phyloP scores from a whole-genome alignment of 768 basidiomycete species.

The Tephrocybe sp. region DNA sequence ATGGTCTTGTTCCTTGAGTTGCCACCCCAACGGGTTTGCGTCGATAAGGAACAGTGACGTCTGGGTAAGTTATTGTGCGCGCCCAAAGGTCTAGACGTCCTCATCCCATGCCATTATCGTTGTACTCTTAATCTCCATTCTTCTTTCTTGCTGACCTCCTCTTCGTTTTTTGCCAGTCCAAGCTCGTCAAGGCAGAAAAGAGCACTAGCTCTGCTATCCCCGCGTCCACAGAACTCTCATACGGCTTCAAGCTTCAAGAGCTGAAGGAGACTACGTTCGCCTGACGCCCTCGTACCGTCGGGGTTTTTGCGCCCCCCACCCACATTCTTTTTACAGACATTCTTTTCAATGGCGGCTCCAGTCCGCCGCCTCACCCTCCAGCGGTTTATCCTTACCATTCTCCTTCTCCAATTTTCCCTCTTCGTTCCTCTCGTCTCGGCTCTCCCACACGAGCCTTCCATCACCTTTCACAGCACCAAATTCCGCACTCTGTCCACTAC shows the following conservation, averaged over 20 bases:
- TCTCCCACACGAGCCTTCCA: conserved; percentile 5
- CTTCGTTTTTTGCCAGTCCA: background rate
- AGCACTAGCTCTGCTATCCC: too few relatives aligned
- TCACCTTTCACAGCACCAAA: background rate
- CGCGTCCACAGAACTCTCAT: too few relatives aligned
- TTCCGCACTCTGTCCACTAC: too few relatives aligned
- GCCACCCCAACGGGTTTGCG: conserved; percentile 17
- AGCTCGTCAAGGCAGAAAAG: background rate
- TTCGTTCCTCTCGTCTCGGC: background rate
- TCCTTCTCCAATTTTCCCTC: conserved; percentile 9
- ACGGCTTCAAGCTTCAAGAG: too few relatives aligned
- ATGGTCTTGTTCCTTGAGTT: conserved; percentile 14
- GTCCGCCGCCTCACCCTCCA: conserved; percentile 12
- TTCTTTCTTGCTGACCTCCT: background rate
- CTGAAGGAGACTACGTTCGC: too few relatives aligned
- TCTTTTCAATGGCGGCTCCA: conserved; percentile 14
- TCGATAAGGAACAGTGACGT: conserved; percentile 4
- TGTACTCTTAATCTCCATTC: background rate
- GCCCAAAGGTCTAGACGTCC: background rate
- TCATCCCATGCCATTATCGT: background rate
- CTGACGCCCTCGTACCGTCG: too few relatives aligned
- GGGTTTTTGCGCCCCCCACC: background rate
- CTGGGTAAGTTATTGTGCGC: conserved; percentile 5
- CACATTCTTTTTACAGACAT: conserved; percentile 16
- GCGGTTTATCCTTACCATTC: conserved; percentile 11